Conservation (phyloP, 2,329 filamentous ascomycete genomes). For the Furcasterigmium furcatum region DNA sequence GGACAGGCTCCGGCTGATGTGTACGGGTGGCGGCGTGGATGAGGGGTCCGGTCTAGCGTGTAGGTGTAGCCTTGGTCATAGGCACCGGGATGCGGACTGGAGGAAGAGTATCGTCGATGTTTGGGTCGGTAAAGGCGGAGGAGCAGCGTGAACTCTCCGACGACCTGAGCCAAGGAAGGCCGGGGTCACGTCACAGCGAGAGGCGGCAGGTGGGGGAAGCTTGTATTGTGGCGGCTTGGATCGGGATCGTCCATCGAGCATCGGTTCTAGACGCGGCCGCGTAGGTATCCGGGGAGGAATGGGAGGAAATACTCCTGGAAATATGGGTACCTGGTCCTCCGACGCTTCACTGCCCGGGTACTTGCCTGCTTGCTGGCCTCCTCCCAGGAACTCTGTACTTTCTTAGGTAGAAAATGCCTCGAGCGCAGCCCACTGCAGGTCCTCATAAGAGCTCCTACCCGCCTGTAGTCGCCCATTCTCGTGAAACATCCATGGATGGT, state of each 20-base stretch:
- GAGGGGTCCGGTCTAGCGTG: too few species aligned
- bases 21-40: too few species aligned
- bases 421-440: not conserved
- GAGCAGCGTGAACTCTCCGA: too few species aligned
- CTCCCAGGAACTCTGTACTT: too few species aligned
- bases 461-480: not conserved
- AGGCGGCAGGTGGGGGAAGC: not conserved
- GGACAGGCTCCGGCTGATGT: not conserved
- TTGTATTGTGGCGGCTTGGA: slow-evolving; percentile 1
- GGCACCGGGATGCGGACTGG: too few species aligned
- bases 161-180: not conserved
- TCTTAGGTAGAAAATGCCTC: not conserved
- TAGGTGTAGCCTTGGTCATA: too few species aligned
- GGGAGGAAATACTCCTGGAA: not conserved
- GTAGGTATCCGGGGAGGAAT: too few species aligned
- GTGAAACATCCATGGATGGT: not conserved
- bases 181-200: not conserved
- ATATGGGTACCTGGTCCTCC: too few species aligned
- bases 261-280: too few species aligned
- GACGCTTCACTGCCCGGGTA: not conserved
- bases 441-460: not conserved
- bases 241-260: not conserved
- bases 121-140: too few species aligned
- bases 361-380: too few species aligned
- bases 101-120: not conserved